Conservation (phyloP, 805 yeast genomes). For the Yamadazyma sp. region DNA sequence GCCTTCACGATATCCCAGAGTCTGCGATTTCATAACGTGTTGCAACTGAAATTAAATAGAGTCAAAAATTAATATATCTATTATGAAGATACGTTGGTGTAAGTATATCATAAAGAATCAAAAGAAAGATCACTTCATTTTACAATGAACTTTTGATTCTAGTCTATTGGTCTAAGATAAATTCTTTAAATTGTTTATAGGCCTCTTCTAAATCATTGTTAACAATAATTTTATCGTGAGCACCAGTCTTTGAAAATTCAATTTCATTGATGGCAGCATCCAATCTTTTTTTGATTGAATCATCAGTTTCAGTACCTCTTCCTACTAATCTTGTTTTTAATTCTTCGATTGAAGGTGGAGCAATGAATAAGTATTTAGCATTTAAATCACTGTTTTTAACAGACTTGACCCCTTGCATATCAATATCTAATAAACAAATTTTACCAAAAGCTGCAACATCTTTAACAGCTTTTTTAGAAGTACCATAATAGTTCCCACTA, state of each 20-base stretch:
- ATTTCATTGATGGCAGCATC: constrained; percentile 85
- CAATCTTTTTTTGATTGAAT: constrained; percentile 78
- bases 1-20: too few relatives aligned
- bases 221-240: constrained; percentile 84
- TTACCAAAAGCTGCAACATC: constrained; percentile 62
- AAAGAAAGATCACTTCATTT: too few relatives aligned
- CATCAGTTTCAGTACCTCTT: constrained; percentile 95
- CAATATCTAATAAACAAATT: constrained; percentile 91
- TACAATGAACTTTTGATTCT: too few relatives aligned
- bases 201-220: constrained; percentile 92
- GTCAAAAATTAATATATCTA: too few relatives aligned
- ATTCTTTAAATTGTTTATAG: constrained; percentile 73
- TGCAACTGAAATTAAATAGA: too few relatives aligned
- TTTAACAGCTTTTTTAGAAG: constrained; percentile 81
- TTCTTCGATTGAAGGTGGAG: constrained; percentile 89
- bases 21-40: too few relatives aligned
- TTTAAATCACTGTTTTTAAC: constrained; percentile 80
- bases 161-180: constrained; percentile 49
- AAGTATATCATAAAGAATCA: too few relatives aligned
- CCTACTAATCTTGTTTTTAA: constrained; percentile 71
- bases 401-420: constrained; percentile 97
- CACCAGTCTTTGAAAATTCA: constrained; percentile 86
- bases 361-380: constrained; percentile 81
- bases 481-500: constrained; percentile 97
- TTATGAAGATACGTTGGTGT: too few relatives aligned